Base-by-base conservation (phyloP, 2,329 filamentous ascomycete genomes). In the Alternaria brassicicola region DNA sequence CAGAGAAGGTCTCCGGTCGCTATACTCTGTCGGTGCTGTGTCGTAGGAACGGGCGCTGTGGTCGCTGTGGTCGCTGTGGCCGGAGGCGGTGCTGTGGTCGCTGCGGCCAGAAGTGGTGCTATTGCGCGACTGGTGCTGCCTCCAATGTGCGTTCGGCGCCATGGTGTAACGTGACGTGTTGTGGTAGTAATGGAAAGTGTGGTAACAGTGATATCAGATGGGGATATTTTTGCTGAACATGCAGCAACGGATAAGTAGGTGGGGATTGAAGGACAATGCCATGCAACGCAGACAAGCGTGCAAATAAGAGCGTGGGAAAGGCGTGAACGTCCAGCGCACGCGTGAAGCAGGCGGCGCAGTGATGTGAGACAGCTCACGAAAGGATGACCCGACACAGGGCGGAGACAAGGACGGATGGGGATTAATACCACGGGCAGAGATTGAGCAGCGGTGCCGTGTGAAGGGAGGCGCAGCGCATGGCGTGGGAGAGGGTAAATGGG, bases 21-120 rank as follows among this genome's bases (percentile, higher is more conserved):
- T 76, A 60, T 75, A 77, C 43, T 76, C 74, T 36, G 74, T 75
- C 26, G 74, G 69, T 19, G 69, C 70, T 3, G 73, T 76, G 38
- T 74, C 71, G 61, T 72, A 71, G 46, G 75, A 75, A 41, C 65
- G 71, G 36, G 66, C 67, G 62, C 71, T 73, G 53, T 64, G 63
- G 50, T 66, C 68, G 67, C 73, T 76, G 59, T 68, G 69, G 58
- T 49, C 53, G 36, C 50, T 57, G 55, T 50, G 55, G 17, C 55
- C 51, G 17, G 71, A 73, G 39, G 66, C 19, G 43, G 43, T 35
- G 30, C 43, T 47, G 70, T 74, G 19, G 70, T 55, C 53, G 36
- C 50, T 57, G 55, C 55, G 55, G 17, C 55, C 51, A 23, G 71
- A 73, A 41, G 67, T 17, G 43, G 43, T 47, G 43, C 43, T 47